Percentiles rank a stretch among this genome's conserved stretches.
These are phyloP conservation scores for Ettlia oleoabundans DNA, from an alignment of 139 green algal species.

Conservation along the genomic window DNA sequence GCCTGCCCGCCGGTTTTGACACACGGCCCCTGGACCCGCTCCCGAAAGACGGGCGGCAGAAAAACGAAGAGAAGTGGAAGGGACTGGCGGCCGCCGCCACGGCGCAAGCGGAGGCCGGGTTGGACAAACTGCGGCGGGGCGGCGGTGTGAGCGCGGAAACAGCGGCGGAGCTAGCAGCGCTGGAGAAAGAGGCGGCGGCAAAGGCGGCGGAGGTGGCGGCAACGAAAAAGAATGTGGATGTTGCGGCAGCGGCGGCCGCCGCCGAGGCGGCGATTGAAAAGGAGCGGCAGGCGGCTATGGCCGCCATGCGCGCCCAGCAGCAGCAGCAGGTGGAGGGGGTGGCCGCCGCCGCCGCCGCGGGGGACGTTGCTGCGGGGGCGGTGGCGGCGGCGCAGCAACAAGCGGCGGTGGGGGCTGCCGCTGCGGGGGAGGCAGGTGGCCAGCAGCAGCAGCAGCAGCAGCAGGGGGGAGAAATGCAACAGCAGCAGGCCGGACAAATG, in stretches of 20 bases:
- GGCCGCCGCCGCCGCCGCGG: too few relatives aligned
- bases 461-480: too few relatives aligned
- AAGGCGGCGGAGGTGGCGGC: background rate
- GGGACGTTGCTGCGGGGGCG: background rate
- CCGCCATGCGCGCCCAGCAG: too few relatives aligned
- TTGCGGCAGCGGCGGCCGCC: background rate
- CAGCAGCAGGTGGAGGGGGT: too few relatives aligned
- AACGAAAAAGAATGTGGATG: background rate
- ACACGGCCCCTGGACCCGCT: background rate
- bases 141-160: background rate
- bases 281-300: background rate
- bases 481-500: too few relatives aligned
- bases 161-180: background rate
- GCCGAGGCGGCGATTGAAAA: background rate
- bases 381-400: background rate
- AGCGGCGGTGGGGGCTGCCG: too few relatives aligned
- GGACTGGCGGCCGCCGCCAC: background rate
- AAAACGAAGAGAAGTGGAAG: background rate
- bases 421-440: too few relatives aligned
- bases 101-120: background rate
- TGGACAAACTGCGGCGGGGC: background rate
- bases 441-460: too few relatives aligned
- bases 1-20: slow-evolving; percentile 29
- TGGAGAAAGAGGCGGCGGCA: background rate
- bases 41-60: background rate